Percentiles rank a stretch among this genome's conserved stretches.
These are phyloP conservation scores for Pichia sp. DNA, from an alignment of 1,139 yeast genomes.

Conservation along the genomic window DNA sequence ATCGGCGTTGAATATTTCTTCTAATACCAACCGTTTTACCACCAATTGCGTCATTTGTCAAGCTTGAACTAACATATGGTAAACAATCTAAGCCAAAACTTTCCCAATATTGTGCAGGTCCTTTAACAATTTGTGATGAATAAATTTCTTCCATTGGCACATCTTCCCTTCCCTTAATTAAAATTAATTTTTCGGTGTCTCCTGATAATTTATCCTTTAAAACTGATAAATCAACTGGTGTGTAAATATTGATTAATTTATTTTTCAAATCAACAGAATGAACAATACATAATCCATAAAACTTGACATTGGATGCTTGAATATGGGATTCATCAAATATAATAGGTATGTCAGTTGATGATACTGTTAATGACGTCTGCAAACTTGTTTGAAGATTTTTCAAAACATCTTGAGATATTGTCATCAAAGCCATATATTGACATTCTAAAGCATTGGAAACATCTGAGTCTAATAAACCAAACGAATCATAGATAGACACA, in stretches of 20 bases:
- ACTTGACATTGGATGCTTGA: slow-evolving; percentile 14
- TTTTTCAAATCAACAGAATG: slow-evolving; percentile 53
- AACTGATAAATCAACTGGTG: slow-evolving; percentile 37
- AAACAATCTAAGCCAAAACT: slow-evolving; percentile 6
- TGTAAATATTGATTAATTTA: slow-evolving; percentile 47
- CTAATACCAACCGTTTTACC: slow-evolving; percentile 62
- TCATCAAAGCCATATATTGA: slow-evolving; percentile 45
- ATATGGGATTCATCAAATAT: background rate
- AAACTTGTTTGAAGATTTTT: background rate
- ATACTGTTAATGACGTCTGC: too few species aligned
- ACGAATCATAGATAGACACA: slow-evolving; percentile 34
- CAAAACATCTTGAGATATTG: slow-evolving; percentile 25
- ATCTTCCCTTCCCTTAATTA: slow-evolving; percentile 65
- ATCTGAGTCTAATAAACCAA: slow-evolving; percentile 34
- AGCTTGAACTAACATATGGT: slow-evolving; percentile 12
- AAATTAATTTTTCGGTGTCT: slow-evolving; percentile 36
- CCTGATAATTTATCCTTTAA: too few species aligned
- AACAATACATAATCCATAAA: slow-evolving; percentile 44
- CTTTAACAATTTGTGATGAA: slow-evolving; percentile 21
- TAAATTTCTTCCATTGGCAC: slow-evolving; percentile 38
- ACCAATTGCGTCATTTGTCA: slow-evolving; percentile 36
- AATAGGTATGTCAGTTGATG: background rate
- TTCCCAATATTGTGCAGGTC: slow-evolving; percentile 5
- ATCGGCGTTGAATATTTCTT: slow-evolving; percentile 35
- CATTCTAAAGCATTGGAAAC: slow-evolving; percentile 45